Evolutionary conservation across 805 yeast species (phyloP), one percentile per base, ranked within the genome.

Genomic region (Groenewaldozyma salmanticensis): DNA sequence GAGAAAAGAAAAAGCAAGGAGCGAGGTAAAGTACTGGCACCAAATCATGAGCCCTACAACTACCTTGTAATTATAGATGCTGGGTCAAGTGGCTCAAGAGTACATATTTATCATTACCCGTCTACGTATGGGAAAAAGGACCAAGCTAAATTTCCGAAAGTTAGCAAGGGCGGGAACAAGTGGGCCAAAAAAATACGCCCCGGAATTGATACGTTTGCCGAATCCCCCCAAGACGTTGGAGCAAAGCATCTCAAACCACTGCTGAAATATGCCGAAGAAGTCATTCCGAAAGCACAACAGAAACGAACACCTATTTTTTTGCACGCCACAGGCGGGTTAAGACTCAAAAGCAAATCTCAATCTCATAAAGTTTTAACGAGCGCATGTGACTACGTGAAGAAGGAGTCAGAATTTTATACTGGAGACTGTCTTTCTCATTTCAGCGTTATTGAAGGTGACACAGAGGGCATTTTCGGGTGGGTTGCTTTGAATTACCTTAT

Each of bases 401-500:
- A 68, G 17, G 65, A 80, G 34, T 68, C 85, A 3, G 59, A 66
- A 6, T 90, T 88, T 52, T 48, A 55, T n/a, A 49, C 79, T 1
- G 65, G 71, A 0, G 62, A 63, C 24, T 90, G 97, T 60, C 65
- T 63, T 1, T 70, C 78, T 6, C 87, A 83, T 53, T 77, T 92
- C 13, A 79, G 82, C 52, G 80, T 85, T 33, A 92, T 92, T 38
- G 95, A 86, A 57, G 98, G 98, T 16, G 88, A 82, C 52, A 75
- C 86, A 1, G 98, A 92, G 62, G 98, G 97, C 1, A 57, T 90
- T 4, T 92, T 85, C 55, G 98, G 98, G 17, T 92, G 98, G 98
- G 58, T 92, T 21, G 90, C 88, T 0, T 66, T 92, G 37, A 92
- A 92, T 58, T 92, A 90, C 61, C 62, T 92, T 42, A 73, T 81